A percentile compares a stretch with the other conserved stretches of the same genome.
phyloP scores from a whole-genome alignment of 148 eudicot species.

The Beta vulgaris region DNA sequence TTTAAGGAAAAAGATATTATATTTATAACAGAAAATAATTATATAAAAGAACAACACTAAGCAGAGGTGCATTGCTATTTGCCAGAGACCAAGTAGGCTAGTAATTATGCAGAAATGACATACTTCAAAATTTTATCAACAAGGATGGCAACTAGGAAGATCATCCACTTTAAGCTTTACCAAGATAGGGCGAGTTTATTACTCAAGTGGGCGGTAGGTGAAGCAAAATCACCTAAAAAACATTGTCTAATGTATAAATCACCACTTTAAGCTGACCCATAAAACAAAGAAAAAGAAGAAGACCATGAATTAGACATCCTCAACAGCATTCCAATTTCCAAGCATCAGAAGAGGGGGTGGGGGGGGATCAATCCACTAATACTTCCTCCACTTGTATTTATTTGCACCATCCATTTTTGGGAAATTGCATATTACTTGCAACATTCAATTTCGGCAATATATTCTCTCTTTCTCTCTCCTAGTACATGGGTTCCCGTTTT shows the following conservation, averaged over 20 bases:
- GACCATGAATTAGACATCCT: neutral
- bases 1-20: no score
- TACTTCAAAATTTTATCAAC: neutral
- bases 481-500: no score
- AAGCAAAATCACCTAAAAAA: neutral
- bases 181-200: neutral
- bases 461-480: no score
- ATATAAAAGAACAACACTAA: no score
- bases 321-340: neutral
- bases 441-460: no score
- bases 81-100: no score
- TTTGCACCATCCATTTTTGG: no score
- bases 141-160: neutral
- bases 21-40: no score
- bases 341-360: neutral
- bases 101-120: neutral
- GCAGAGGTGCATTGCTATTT: no score
- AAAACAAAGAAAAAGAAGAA: neutral
- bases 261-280: neutral
- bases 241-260: neutral
- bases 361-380: neutral
- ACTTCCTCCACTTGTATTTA: no score
- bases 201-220: neutral
- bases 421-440: no score
- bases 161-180: neutral